Evolutionary conservation across 2,329 filamentous ascomycete species (phyloP), one percentile per base, ranked within the genome.

Genomic region (Rhynchosporium secalis): DNA sequence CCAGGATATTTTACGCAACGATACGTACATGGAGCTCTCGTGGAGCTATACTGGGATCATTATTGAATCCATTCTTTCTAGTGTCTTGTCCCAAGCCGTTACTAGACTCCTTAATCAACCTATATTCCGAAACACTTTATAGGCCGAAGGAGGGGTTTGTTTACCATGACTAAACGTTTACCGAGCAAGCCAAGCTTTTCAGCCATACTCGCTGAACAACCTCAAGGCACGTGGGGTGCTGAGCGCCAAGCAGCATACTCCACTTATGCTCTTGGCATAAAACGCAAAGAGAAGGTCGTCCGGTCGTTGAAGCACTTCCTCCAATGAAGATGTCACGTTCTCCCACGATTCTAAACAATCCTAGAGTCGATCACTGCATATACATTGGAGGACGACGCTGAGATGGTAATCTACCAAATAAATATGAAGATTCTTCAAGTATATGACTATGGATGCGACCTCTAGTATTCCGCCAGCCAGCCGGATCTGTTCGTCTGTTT

Each of bases 361-460:
- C 51, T 54, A 12, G 51, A 41, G 51, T 54, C 38, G 51, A 41
- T 40, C 51, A 12, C 20, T 54, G 51, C 13, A 40, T 20, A n/a
- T 13, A 38, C 1, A 20, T 7, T 12, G 26, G 7, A 8, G 2
- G 15, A 36, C 36, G 20, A 9, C 15, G 3, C 3, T 46, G 43
- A 52, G 49, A 52, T 52, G 49, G 33, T 15, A 52, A 38, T 52
- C 49, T 40, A 20, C 33, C 7, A 38, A 20, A n/a, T 15, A 5
- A 10, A 9, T 6, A 36, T 15, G 48, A 31, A n/a, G 5, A 8
- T 20, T 26, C 43, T 8, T 7, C n/a, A 26, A n/a, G 49, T 52
- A 52, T 52, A 52, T 52, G 49, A 52, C 38, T 9, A 52, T 52
- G 49, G 48, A 4, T 40, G 49, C 38, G 31, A 52, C 49, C 49